Percentiles rank a stretch among this genome's conserved stretches.
These are phyloP conservation scores for Clarireedia homoeocarpa DNA, from an alignment of 2,329 filamentous ascomycete species.

Conservation along the genomic window DNA sequence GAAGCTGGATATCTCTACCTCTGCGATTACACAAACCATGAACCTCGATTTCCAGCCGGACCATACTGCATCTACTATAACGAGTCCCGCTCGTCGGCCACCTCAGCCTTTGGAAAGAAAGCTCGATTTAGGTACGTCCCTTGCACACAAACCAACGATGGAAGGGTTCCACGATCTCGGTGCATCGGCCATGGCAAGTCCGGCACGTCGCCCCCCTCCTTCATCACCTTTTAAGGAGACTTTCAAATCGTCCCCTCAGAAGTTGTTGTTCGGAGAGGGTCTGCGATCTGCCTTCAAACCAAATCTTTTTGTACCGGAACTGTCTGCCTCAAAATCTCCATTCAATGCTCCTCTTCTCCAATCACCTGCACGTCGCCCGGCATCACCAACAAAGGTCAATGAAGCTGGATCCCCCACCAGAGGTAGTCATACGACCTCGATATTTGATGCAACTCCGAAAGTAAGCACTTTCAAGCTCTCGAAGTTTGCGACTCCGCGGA, in stretches of 20 bases:
- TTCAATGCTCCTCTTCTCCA: constrained; percentile 28
- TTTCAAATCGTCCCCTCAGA: constrained; percentile 49
- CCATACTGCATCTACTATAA: constrained; percentile 34
- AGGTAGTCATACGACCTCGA: constrained; percentile 8
- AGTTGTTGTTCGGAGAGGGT: constrained; percentile 26
- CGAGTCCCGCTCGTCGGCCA: constrained; percentile 48
- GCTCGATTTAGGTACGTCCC: constrained; percentile 28
- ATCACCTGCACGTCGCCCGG: constrained; percentile 28
- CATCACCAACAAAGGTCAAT: constrained; percentile 27
- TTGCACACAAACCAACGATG: constrained; percentile 23
- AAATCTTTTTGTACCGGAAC: constrained; percentile 20
- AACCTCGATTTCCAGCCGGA: constrained; percentile 29
- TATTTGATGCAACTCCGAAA: constrained; percentile 24
- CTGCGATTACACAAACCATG: constrained; percentile 23
- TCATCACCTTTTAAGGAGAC: constrained; percentile 48
- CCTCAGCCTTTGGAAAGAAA: constrained; percentile 33
- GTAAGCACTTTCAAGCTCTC: constrained; percentile 26
- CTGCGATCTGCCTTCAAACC: constrained; percentile 26
- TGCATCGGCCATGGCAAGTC: constrained; percentile 40
- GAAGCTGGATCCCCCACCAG: constrained; percentile 26
- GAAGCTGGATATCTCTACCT: constrained; percentile 31
- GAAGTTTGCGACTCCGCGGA: constrained; percentile 26
- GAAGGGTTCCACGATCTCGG: constrained; percentile 30
- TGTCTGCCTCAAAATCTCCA: constrained; percentile 12
- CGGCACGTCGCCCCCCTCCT: constrained; percentile 45